Evolutionary conservation across 2,329 filamentous ascomycete genomes (phyloP), one percentile per base, ranked within the genome.

Genomic region (Aspergillus glaucus): DNA sequence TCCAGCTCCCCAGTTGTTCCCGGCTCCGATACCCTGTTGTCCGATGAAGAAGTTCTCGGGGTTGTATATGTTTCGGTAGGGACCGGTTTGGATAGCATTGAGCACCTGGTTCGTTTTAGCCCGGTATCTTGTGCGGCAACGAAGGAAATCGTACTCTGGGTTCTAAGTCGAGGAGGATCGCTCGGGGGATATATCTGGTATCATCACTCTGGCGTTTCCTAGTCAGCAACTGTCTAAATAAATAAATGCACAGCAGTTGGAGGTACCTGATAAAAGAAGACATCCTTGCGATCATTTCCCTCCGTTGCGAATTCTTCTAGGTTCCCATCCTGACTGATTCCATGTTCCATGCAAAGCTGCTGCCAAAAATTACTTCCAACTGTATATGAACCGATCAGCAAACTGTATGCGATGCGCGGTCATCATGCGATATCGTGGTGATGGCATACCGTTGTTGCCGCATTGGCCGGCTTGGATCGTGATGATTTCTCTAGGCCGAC

Each of bases 361-460:
- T 97, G 92, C 93, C 93, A 98, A 75, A 98, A 98, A 68, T 97
- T 89, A 64, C 88, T 92, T 51, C 93, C 93, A 69, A 97, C 90
- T 95, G 63, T 36, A 52, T 24, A 47, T 14, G 45, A 45, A 15
- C 4, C 28, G 32, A 60, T 75, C 56, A 76, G 69, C 47, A 44
- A 45, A 8, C 28, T 17, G 2, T 3, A 6, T 44, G 15, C n/a
- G 15, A 44, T 44, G 15, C 24, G 15, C 19, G 26, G 12, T 36
- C 26, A 46, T 56, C 12, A 26, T 21, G 24, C n/a, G 19, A 9
- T 36, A 12, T n/a, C 5, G 15, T 14, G 52, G 43, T 55, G 59
- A 54, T 55, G 10, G 39, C 88, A 78, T 69, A 95, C 91, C 92
- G 82, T 91, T 96, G 76, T 97, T 97, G 81, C 92, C 93, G 80